phyloP scores from a whole-genome alignment of 345 rosid species.

The Noccaea bulbosa region DNA sequence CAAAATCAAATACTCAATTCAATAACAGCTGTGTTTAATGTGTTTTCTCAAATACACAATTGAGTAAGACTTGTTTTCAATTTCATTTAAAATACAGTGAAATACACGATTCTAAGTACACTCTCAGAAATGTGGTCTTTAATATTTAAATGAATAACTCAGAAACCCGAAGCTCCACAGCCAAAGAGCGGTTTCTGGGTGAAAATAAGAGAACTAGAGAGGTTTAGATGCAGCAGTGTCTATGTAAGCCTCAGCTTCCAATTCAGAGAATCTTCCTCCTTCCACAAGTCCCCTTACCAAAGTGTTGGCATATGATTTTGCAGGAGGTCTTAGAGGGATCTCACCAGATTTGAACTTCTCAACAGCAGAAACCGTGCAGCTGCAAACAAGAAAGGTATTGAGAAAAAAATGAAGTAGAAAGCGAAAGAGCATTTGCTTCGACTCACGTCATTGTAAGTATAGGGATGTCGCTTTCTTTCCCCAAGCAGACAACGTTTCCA shows the following conservation, averaged over 20 bases:
- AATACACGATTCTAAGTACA: not conserved
- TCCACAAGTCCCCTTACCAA: conserved; percentile 70
- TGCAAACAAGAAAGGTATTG: conserved; percentile 31
- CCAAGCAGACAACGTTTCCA: conserved; percentile 69
- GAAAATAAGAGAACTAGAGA: conserved; percentile 42
- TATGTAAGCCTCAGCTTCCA: conserved; percentile 70
- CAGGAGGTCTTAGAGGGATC: conserved; percentile 56
- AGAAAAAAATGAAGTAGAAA: not conserved
- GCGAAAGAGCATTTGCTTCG: not conserved
- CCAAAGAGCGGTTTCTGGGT: conserved; percentile 18
- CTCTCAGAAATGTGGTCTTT: not conserved
- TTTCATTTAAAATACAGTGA: too few species aligned
- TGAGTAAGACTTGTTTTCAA: too few species aligned
- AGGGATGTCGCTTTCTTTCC: conserved; percentile 62
- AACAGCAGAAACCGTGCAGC: conserved; percentile 53
- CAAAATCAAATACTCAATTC: too few species aligned
- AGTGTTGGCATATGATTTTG: conserved; percentile 53
- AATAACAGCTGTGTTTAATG: too few species aligned
- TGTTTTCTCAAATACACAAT: too few species aligned
- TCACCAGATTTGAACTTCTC: conserved; percentile 59
- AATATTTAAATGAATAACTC: conserved; percentile 19
- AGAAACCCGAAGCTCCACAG: conserved; percentile 15
- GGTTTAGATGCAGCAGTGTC: conserved; percentile 58
- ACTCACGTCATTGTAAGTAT: conserved; percentile 84
- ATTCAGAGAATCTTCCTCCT: conserved; percentile 66